Evolutionary conservation across 257 asterid genomes (phyloP).

Genomic region (Primulina eburnea): DNA sequence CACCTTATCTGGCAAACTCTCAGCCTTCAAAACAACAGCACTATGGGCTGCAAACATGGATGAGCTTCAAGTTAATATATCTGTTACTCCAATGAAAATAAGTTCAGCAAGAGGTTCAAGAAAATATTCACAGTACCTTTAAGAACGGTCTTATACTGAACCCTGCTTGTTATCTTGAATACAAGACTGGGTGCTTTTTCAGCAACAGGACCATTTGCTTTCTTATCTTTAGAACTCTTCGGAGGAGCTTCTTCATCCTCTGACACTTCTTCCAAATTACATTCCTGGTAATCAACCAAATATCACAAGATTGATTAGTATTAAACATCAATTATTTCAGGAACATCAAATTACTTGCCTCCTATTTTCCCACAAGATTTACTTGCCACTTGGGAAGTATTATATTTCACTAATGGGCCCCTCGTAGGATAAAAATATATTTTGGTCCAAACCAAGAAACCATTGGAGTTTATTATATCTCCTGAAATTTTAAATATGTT

Average conservation of each 20-base stretch:
- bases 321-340: background rate
- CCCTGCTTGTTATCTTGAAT: conserved; percentile 64
- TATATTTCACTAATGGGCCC: background rate
- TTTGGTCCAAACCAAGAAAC: background rate
- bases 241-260: conserved; percentile 68
- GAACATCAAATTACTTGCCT: background rate
- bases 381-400: background rate
- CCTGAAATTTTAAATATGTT: background rate
- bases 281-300: conserved; percentile 43
- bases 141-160: conserved; percentile 76
- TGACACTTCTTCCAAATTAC: conserved; percentile 65
- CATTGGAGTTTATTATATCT: background rate
- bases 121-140: conserved; percentile 40
- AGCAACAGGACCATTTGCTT: conserved; percentile 65
- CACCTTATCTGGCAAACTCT: conserved; percentile 56
- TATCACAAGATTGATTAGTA: background rate
- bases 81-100: background rate
- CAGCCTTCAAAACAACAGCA: conserved; percentile 70
- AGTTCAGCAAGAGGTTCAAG: conserved; percentile 3
- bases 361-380: background rate
- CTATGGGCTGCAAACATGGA: conserved; percentile 59
- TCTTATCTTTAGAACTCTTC: conserved; percentile 73
- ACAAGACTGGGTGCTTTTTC: conserved; percentile 54
- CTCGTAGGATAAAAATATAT: background rate
- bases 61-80: conserved; percentile 9